These are phyloP conservation scores for Wickerhamomyces rabaulensis DNA, from an alignment of 805 yeast species.

Conservation along the genomic window DNA sequence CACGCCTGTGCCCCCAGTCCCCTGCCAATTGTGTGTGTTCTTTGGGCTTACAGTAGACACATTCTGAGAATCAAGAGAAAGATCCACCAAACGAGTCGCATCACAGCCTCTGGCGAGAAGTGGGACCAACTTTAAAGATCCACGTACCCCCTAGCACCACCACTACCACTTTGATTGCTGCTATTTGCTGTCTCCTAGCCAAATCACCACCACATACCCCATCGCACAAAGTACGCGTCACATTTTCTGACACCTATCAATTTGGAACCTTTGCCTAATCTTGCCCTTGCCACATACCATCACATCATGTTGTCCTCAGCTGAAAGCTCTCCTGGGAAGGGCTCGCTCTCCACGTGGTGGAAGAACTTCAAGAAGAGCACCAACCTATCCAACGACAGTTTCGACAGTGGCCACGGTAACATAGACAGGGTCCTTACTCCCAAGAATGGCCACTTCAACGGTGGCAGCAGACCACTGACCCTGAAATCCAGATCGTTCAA, in stretches of 20 bases:
- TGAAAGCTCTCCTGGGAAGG: constrained; percentile 29
- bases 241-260: neutral
- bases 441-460: constrained; percentile 8
- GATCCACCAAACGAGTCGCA: neutral
- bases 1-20: neutral
- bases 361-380: constrained; percentile 30
- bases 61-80: neutral
- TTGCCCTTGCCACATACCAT: neutral
- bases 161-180: neutral
- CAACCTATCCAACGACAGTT: constrained; percentile 18
- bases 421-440: constrained; percentile 14
- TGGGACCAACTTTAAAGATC: neutral
- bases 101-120: neutral
- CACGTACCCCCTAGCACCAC: neutral
- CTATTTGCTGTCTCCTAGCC: neutral
- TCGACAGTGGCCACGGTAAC: constrained; percentile 5
- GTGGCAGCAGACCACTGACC: constrained; percentile 27
- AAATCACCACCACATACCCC: neutral
- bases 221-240: neutral
- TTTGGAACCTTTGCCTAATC: neutral
- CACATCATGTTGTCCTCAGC: constrained; percentile 15
- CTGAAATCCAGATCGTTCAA: constrained; percentile 32
- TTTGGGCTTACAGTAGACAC: neutral
- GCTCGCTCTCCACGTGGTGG: constrained; percentile 35
- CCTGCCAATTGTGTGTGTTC: neutral